Base-by-base conservation (phyloP, 768 basidiomycete genomes). In the Leccinum obscurum region DNA sequence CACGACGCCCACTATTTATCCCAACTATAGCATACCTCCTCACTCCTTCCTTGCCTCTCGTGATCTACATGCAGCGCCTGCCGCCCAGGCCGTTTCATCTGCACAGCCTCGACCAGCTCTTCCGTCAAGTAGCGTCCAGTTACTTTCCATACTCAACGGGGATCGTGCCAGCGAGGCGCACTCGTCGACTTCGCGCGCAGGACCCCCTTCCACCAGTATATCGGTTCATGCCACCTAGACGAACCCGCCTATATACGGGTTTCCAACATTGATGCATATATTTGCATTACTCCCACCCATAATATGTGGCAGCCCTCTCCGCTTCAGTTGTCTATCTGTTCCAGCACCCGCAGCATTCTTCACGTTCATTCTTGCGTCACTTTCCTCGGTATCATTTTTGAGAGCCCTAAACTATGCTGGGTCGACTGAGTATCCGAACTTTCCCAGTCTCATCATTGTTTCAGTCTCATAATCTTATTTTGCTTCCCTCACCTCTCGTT, bases 91-190 rank as follows among this genome's bases (percentile, higher is more conserved):
- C 49, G 32, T 56, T 51, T 61, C 53, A 53, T 52, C 64, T 17
- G 60, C 62, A 6, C 64, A 49, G 26, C 63, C 61, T 57, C 68
- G 66, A 50, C 53, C 64, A 20, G 37, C 70, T 24, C 61, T 62
- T 11, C 60, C 65, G 6, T 62, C 70, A 52, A 67, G 70, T 59
- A 70, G 67, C 49, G 64, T 60, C 14, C 72, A 76, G 62, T 41
- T 77, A 39, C 68, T 75, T 57, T 77, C 75, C 28, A 75, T 77
- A 56, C 69, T 77, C 26, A 76, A 76, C 46, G 69, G 69, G 52
- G 69, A 67, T 54, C 66, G 62, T 32, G 60, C 50, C 55, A 65
- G 52, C 32, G 59, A 58, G 28, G 4, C 55, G 13, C 56, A 60
- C 57, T 26, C 59, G 46, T 48, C 64, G 34, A 49, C 32, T 56